Conservation (phyloP, 345 rosid species). For the Rubroshorea leprosula region DNA sequence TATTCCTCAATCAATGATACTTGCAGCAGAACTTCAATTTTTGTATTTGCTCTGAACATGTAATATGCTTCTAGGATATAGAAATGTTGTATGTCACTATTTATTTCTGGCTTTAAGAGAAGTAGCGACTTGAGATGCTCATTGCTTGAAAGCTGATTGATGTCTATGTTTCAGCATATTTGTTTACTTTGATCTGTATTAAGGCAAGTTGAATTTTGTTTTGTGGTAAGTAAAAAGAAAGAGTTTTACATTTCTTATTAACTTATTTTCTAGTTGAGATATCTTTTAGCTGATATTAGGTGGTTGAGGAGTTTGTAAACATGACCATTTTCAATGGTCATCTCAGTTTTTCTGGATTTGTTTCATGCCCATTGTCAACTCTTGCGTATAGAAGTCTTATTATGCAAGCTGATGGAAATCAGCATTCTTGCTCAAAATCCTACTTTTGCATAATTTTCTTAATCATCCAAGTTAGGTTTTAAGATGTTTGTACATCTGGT, state of each 20-base stretch:
- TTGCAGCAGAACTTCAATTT: not conserved
- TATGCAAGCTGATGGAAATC: no score
- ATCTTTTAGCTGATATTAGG: slow-evolving; percentile 1
- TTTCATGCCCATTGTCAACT: not conserved
- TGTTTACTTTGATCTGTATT: no score
- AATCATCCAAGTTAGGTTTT: no score
- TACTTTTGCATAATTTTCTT: no score
- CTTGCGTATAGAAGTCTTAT: no score
- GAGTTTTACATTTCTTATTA: no score
- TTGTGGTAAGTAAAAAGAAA: not conserved
- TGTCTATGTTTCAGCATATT: not conserved
- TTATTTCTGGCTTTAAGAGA: not conserved
- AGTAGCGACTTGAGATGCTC: not conserved
- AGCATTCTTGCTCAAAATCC: no score
- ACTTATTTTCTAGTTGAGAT: no score
- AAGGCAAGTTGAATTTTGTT: not conserved
- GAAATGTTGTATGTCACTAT: not conserved
- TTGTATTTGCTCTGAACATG: not conserved
- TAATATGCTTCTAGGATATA: not conserved
- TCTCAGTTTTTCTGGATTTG: no score
- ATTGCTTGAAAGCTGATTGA: slow-evolving; percentile 5
- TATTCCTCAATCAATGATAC: not conserved
- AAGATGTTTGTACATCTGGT: no score
- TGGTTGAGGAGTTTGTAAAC: not conserved
- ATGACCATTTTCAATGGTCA: not conserved